Evolutionary conservation across 2,329 filamentous ascomycete species (phyloP), one percentile per base, ranked within the genome.

Genomic region (Madurella fahalii): DNA sequence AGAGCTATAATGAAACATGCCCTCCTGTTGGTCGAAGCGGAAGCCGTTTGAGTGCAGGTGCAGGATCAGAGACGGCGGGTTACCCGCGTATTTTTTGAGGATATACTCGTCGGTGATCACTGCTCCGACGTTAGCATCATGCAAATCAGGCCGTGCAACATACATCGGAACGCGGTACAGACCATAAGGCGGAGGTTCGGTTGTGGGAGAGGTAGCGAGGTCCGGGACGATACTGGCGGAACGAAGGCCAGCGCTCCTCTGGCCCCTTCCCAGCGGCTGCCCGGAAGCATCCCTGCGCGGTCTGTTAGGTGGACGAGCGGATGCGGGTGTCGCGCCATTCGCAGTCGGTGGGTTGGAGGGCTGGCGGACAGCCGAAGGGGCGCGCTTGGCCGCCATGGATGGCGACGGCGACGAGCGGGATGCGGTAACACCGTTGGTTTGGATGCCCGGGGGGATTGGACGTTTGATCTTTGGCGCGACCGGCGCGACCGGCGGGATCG

Each of bases 1-100:
- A 17, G 91, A 96, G 65, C 90, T 89, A 71, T 97, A 97, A 5
- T 83, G 81, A 64, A 96, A 96, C 67, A 89, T 93, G 66, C 92
- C 89, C 70, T 96, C 91, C 71, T 96, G 93, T 64, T 91, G 85
- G 63, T 97, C 93, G 72, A 99, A 95, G 54, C 88, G 84, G 68
- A 96, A 97, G 71, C 96, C 87, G 4, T 82, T 90, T 9, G 85
- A 80, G 67, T 96, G 86, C 32, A 99, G 77, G 69, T 96, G 92
- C 20, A 99, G 77, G 48, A 93, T 84, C 20, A 99, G 77, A 4
- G 93, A 97, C 0, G 94, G 92, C 9, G 86, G 83, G 48, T 79
- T 60, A 8, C 67, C 67, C 45, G 54, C 78, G 71, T 87, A 91
- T 72, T 92, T 95, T 64, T 82, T 85, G n/a, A 97, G 77, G 46